Base-by-base conservation (phyloP, 1,284 basidiomycete genomes). In the Ganoderma lucidum region DNA sequence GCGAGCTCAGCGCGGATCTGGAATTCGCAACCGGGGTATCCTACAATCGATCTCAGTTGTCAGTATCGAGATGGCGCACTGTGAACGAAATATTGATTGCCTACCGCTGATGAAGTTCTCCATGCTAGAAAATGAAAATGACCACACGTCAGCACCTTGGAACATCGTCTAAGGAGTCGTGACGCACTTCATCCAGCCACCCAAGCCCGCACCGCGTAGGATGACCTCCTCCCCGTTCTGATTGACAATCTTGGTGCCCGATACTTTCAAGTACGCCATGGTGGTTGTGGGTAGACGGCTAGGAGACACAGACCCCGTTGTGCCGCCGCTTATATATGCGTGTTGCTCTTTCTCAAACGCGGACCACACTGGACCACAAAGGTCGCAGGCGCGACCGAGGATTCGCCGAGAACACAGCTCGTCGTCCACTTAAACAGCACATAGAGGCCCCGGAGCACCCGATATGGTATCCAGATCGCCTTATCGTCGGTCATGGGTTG, bases 111-210 rank as follows among this genome's bases (percentile, higher is more conserved):
- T 89, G 78, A 89, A 89, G 79, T 89, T 90, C 79, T 90, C 88
- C 88, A 89, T 41, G 39, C 39, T 41, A 9, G 39, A 41, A 12
- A 41, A 8, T 41, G 39, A 41, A 12, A 41, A 8, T 41, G 39
- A 8, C 9, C 12, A 41, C 10, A 9, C 39, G 23, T 62, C 14
- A 56, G 14, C 10, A 30, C 30, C 6, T 10, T 12, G 23, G 41
- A 17, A 32, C n/a, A 5, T 32, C 10, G 19, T 42, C 4, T 30
- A 41, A 6, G 39, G 23, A 19, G 15, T 78, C 66, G 53, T 19
- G 15, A 82, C 87, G 75, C 74, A 90, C 88, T 86, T 90, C 87
- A 90, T 88, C 88, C 90, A 91, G 70, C 90, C 90, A 71, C 90
- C 90, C 39, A 92, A 81, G 44, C 91, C 91, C 55, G 90, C 90